Evolutionary conservation across 305 asterid species (phyloP).

Genomic region (Plantago lanceolata): DNA sequence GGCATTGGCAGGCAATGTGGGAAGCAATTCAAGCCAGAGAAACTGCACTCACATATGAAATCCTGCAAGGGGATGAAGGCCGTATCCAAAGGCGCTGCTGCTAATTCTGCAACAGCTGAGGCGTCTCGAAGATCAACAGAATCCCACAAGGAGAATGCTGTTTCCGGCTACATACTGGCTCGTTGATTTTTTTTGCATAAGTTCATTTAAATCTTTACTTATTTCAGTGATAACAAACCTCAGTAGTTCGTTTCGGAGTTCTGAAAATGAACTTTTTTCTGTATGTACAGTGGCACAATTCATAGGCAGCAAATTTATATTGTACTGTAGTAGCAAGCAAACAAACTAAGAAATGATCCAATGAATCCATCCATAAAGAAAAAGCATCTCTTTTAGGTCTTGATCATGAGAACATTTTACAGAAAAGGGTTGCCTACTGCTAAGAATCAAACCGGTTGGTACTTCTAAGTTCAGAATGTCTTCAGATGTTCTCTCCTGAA

Average conservation of each 20-base stretch:
- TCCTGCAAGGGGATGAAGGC: conserved; percentile 67
- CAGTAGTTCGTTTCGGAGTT: neutral
- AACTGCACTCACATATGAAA: conserved; percentile 76
- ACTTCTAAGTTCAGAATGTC: neutral
- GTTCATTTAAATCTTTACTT: neutral
- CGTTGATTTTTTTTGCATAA: conserved; percentile 20
- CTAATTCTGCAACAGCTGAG: conserved; percentile 27
- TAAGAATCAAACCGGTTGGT: neutral
- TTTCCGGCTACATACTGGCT: conserved; percentile 39
- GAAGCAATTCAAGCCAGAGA: conserved; percentile 83
- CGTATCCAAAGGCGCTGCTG: conserved; percentile 26
- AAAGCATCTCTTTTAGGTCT: neutral
- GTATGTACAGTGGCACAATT: conserved; percentile 5
- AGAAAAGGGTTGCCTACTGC: neutral
- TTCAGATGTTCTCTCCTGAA: neutral
- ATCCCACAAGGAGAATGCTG: conserved; percentile 26
- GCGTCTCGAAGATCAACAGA: conserved; percentile 33
- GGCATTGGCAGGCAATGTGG: conserved; percentile 79
- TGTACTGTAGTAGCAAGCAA: too few relatives aligned
- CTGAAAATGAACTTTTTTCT: neutral
- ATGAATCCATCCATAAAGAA: too few relatives aligned
- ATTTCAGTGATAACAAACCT: conserved; percentile 9
- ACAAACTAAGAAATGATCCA: neutral
- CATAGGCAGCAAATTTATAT: conserved; percentile 9
- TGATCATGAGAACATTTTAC: neutral